Percentiles rank a stretch among this genome's conserved stretches.
phyloP scores from a whole-genome alignment of 2,329 filamentous ascomycete species.

The Knoxdaviesia capensis region DNA sequence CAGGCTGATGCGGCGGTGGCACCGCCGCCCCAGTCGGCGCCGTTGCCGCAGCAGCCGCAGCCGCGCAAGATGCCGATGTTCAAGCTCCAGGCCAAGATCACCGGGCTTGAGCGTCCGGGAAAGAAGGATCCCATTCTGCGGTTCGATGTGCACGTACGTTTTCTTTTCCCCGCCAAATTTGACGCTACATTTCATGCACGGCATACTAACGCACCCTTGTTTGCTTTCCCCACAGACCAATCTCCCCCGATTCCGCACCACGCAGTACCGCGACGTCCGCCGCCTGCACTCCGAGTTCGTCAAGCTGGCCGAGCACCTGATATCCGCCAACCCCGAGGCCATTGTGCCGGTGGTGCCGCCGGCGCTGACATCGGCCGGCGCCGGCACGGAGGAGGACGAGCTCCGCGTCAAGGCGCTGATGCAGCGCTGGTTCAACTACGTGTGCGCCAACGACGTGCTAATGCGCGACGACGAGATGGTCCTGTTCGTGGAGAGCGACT shows the following conservation, averaged over 20 bases:
- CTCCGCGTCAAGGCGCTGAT: conserved; percentile 68
- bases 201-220: conserved; percentile 1
- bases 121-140: conserved; percentile 89
- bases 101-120: conserved; percentile 74
- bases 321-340: conserved; percentile 93
- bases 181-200: neutral
- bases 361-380: conserved; percentile 83
- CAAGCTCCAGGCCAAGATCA: conserved; percentile 87
- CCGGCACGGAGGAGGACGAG: conserved; percentile 93
- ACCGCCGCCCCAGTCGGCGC: neutral
- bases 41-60: conserved; percentile 28
- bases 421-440: conserved; percentile 88
- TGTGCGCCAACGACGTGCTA: conserved; percentile 79
- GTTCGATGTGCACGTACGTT: conserved; percentile 80
- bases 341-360: conserved; percentile 87
- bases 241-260: conserved; percentile 92
- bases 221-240: conserved; percentile 50
- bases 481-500: conserved; percentile 96
- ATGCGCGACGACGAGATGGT: conserved; percentile 95
- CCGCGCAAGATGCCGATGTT: conserved; percentile 44
- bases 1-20: too few relatives aligned
- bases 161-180: neutral
- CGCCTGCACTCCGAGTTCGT: conserved; percentile 89
- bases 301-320: conserved; percentile 88
- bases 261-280: conserved; percentile 92